phyloP scores from a whole-genome alignment of 2,329 filamentous ascomycete species.

The Penicillium freii region DNA sequence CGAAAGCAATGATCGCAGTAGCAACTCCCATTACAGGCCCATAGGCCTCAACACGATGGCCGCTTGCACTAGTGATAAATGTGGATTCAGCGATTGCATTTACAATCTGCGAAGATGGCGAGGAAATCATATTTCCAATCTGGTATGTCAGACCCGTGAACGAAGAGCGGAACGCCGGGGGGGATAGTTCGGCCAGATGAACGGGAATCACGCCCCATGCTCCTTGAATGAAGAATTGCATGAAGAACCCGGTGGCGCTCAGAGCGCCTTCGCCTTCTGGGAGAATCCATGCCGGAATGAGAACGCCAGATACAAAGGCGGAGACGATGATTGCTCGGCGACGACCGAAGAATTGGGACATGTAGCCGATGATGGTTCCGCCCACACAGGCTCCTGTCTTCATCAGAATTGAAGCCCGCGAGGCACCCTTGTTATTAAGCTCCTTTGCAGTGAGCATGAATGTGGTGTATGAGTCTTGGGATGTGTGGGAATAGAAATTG shows the following conservation, averaged over 20 bases:
- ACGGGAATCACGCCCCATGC: slow-evolving; percentile 70
- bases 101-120: slow-evolving; percentile 72
- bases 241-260: slow-evolving; percentile 38
- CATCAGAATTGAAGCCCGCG: slow-evolving; percentile 76
- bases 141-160: slow-evolving; percentile 71
- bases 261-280: slow-evolving; percentile 30
- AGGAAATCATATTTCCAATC: slow-evolving; percentile 63
- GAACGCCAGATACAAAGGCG: slow-evolving; percentile 62
- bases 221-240: slow-evolving; percentile 68
- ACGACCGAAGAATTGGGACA: slow-evolving; percentile 72
- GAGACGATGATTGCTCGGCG: slow-evolving; percentile 55
- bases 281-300: slow-evolving; percentile 74
- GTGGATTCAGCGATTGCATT: slow-evolving; percentile 68
- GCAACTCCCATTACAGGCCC: slow-evolving; percentile 73
- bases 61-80: slow-evolving; percentile 54
- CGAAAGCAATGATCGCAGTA: slow-evolving; percentile 71
- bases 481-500: slow-evolving; percentile 74
- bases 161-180: slow-evolving; percentile 67
- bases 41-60: slow-evolving; percentile 64
- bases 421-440: slow-evolving; percentile 61
- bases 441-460: slow-evolving; percentile 74
- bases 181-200: slow-evolving; percentile 73
- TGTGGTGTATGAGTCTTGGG: slow-evolving; percentile 77
- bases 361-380: slow-evolving; percentile 56
- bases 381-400: slow-evolving; percentile 72